These are phyloP conservation scores for Globisporangium lucens DNA, from an alignment of 352 stramenopile genomes.

Conservation along the genomic window DNA sequence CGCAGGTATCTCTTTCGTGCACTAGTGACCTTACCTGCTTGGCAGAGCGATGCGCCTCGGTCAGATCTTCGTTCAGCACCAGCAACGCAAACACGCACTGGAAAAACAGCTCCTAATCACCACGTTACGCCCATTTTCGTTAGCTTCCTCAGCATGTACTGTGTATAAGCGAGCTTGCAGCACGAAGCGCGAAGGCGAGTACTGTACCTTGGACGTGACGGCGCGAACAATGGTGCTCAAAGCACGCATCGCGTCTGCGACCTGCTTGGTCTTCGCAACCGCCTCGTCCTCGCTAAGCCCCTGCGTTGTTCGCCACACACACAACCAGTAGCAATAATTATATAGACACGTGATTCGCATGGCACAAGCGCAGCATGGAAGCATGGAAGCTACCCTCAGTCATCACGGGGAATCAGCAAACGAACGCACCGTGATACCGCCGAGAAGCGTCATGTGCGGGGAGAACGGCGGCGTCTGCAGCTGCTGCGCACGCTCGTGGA, in stretches of 20 bases:
- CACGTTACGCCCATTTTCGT: background rate
- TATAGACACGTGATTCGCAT: too few species aligned
- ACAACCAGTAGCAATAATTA: too few species aligned
- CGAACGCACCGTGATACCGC: constrained; percentile 33
- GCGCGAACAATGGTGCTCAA: constrained; percentile 34
- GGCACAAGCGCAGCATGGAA: too few species aligned
- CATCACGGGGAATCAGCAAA: background rate
- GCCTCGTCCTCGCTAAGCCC: constrained; percentile 24
- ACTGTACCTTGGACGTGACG: constrained; percentile 47
- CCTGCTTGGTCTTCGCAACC: constrained; percentile 27
- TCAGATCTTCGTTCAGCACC: constrained; percentile 34
- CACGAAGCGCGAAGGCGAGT: too few species aligned
- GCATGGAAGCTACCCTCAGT: too few species aligned
- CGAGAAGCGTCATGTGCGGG: constrained; percentile 63
- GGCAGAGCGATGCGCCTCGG: constrained; percentile 26
- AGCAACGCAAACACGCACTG: constrained; percentile 67
- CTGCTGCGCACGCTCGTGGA: constrained; percentile 32
- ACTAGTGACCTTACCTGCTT: constrained; percentile 30
- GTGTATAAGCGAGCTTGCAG: background rate
- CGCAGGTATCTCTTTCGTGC: too few species aligned
- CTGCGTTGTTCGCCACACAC: constrained; percentile 12
- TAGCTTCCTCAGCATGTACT: background rate
- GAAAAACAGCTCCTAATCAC: constrained; percentile 38
- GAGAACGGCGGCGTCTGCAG: constrained; percentile 45
- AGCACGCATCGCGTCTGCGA: constrained; percentile 29